A percentile compares a stretch with the other conserved stretches of the same genome.
Conservation (phyloP, 441 rosid species). For the Biscutella laevigata region DNA sequence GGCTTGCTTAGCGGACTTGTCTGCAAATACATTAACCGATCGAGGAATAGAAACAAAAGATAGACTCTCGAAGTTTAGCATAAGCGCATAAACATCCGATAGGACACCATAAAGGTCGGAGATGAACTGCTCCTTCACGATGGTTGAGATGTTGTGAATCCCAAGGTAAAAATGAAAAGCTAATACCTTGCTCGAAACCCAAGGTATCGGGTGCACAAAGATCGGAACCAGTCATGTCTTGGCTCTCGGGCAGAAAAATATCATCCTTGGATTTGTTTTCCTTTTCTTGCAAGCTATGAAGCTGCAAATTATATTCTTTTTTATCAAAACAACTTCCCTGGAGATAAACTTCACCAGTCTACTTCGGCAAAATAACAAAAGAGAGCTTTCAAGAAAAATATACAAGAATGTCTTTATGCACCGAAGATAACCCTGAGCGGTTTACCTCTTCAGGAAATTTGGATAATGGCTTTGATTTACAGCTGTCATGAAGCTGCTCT, state of each 20-base stretch:
- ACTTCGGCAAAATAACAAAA: slow-evolving; percentile 1
- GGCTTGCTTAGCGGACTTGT: no score
- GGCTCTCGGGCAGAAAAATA: slow-evolving; percentile 26
- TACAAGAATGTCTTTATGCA: background rate
- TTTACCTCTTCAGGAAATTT: slow-evolving; percentile 25
- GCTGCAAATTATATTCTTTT: slow-evolving; percentile 44
- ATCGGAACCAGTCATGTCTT: slow-evolving; percentile 23
- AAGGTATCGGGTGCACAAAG: slow-evolving; percentile 58
- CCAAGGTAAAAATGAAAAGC: slow-evolving; percentile 5
- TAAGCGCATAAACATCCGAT: no score
- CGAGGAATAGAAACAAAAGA: no score
- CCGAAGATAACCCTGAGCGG: no score
- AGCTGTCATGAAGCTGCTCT: slow-evolving; percentile 17
- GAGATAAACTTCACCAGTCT: slow-evolving; percentile 12
- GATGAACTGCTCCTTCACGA: no score
- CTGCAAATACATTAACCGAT: no score
- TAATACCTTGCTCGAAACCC: slow-evolving; percentile 51
- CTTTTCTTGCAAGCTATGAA: slow-evolving; percentile 41
- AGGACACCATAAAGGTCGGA: no score
- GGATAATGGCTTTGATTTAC: slow-evolving; percentile 20
- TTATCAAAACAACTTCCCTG: slow-evolving; percentile 16
- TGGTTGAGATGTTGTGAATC: no score
- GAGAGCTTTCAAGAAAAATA: slow-evolving; percentile 3
- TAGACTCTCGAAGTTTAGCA: no score
- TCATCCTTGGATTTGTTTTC: slow-evolving; percentile 30